Conservation (phyloP, 1,284 basidiomycete genomes). For the Inonotus obliquus region DNA sequence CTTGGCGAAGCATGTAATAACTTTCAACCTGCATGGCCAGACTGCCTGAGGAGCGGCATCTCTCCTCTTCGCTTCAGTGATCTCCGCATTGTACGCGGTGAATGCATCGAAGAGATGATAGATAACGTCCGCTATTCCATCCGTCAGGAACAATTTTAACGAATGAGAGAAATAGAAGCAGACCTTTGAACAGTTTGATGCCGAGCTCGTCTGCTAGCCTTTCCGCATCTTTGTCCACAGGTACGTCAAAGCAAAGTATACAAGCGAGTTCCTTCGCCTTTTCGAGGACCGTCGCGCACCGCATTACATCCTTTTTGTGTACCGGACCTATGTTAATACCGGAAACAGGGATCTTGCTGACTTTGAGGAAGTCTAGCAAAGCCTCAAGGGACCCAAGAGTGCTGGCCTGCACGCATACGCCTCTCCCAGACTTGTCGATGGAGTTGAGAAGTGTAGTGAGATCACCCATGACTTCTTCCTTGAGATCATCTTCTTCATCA, state of each 20-base stretch:
- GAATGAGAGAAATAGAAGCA: neutral
- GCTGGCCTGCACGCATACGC: conserved; percentile 97
- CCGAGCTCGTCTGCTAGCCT: conserved; percentile 91
- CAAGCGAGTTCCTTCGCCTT: conserved; percentile 94
- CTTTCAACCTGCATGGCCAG: conserved; percentile 95
- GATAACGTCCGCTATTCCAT: conserved; percentile 82
- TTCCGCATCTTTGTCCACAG: conserved; percentile 91
- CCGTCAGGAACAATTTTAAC: conserved; percentile 10
- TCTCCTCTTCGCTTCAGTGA: conserved; percentile 86
- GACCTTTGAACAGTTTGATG: conserved; percentile 90
- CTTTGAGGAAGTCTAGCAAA: conserved; percentile 91
- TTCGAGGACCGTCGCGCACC: conserved; percentile 91
- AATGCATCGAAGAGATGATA: conserved; percentile 99
- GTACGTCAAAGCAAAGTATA: conserved; percentile 96
- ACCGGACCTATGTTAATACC: conserved; percentile 99
- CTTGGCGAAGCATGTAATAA: conserved; percentile 90
- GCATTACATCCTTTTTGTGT: conserved; percentile 95
- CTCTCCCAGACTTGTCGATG: conserved; percentile 92
- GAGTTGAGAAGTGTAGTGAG: conserved; percentile 86
- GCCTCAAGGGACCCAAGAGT: conserved; percentile 98
- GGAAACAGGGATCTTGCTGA: conserved; percentile 95
- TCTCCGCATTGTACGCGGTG: conserved; percentile 93
- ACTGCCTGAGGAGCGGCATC: conserved; percentile 95
- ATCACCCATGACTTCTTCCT: conserved; percentile 96
- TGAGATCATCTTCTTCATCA: conserved; percentile 93